phyloP scores from a whole-genome alignment of 805 yeast species.

The Kuraishia molischiana region DNA sequence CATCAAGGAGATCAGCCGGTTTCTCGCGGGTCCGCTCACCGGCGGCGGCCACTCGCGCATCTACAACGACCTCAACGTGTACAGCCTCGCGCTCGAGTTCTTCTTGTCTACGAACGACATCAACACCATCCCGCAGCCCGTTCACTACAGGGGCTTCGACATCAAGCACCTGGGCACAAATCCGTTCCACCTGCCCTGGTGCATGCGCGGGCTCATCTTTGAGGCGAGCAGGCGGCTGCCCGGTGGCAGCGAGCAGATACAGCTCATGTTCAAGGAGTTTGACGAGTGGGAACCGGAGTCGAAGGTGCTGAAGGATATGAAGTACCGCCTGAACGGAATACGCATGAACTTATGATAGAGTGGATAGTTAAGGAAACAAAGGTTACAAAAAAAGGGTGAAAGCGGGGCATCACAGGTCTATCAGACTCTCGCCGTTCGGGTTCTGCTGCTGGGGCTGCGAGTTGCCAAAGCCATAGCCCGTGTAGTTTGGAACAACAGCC shows the following conservation, averaged over 20 bases:
- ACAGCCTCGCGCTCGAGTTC: constrained; percentile 67
- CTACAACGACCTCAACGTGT: constrained; percentile 78
- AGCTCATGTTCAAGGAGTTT: constrained; percentile 55
- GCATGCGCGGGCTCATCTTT: constrained; percentile 71
- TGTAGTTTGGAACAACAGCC: constrained; percentile 52
- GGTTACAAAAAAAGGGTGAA: too few species aligned
- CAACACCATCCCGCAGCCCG: constrained; percentile 22
- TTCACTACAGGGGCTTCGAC: constrained; percentile 31
- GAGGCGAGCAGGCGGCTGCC: constrained; percentile 28
- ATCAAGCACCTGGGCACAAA: constrained; percentile 62
- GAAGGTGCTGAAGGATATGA: constrained; percentile 73
- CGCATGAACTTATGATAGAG: neutral
- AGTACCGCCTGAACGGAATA: constrained; percentile 37
- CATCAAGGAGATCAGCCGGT: constrained; percentile 68
- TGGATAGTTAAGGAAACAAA: neutral
- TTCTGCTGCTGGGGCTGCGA: constrained; percentile 19
- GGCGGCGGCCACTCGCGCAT: constrained; percentile 94
- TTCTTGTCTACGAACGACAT: constrained; percentile 64
- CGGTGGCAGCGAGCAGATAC: constrained; percentile 46
- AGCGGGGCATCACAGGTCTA: constrained; percentile 17
- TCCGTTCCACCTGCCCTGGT: constrained; percentile 89
- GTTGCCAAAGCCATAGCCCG: constrained; percentile 94
- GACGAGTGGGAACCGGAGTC: constrained; percentile 84
- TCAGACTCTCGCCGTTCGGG: constrained; percentile 15
- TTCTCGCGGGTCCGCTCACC: constrained; percentile 82